Percentiles rank a stretch among this genome's conserved stretches.
These are phyloP conservation scores for barley (Hordeum vulgare) DNA, from an alignment of 176 grass and related monocot species.

Conservation along the genomic window DNA sequence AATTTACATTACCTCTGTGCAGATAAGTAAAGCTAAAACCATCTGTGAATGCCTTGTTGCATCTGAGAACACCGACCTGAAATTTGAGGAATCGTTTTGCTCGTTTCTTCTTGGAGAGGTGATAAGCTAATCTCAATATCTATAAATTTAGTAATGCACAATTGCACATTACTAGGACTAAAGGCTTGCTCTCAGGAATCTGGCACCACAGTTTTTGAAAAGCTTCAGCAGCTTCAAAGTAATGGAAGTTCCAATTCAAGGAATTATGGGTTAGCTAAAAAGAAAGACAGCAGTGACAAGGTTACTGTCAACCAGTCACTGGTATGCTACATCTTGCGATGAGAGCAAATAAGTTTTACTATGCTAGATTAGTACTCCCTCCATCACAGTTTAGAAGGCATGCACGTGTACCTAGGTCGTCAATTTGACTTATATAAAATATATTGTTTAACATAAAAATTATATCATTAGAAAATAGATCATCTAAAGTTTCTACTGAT, in stretches of 20 bases:
- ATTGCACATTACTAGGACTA: conserved; percentile 20
- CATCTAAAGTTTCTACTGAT: no score
- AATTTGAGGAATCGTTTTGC: conserved; percentile 90
- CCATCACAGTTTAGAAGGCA: no score
- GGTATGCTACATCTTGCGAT: conserved; percentile 42
- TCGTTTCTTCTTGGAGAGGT: conserved; percentile 93
- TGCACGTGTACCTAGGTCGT: no score
- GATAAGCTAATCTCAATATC: conserved; percentile 16
- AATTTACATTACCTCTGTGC: conserved; percentile 11
- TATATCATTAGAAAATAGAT: no score
- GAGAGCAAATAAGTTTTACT: background rate
- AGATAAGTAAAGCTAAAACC: conserved; percentile 91
- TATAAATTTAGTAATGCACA: conserved; percentile 15
- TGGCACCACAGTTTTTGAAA: conserved; percentile 59
- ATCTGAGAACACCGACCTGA: conserved; percentile 74
- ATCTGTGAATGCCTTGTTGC: conserved; percentile 78
- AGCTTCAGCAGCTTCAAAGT: conserved; percentile 67
- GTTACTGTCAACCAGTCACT: conserved; percentile 58
- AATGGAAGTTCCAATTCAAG: conserved; percentile 57
- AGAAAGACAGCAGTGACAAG: conserved; percentile 54
- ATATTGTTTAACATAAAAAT: no score
- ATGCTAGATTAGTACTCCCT: background rate
- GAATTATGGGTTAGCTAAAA: conserved; percentile 45
- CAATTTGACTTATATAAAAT: no score
- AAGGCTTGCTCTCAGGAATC: conserved; percentile 53